Conservation (phyloP, 345 rosid genomes). For the Lepidium africanum region DNA sequence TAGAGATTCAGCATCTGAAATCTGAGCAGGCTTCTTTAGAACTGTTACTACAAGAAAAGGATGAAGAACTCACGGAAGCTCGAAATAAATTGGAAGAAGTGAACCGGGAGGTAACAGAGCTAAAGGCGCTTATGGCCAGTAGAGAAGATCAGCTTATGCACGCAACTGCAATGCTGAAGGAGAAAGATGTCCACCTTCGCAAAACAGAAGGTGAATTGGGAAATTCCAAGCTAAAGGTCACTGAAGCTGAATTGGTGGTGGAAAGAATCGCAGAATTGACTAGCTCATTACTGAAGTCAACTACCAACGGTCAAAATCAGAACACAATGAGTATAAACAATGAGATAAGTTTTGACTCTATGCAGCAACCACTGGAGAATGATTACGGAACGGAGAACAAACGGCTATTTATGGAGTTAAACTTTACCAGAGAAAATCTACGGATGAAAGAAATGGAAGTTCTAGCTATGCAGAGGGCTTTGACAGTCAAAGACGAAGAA, state of each 20-base stretch:
- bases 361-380: conserved; percentile 30
- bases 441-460: conserved; percentile 66
- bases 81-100: conserved; percentile 53
- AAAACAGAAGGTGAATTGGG: conserved; percentile 49
- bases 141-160: conserved; percentile 55
- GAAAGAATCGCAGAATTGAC: conserved; percentile 58
- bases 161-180: conserved; percentile 50
- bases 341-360: conserved; percentile 13
- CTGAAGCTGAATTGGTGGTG: conserved; percentile 69
- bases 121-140: conserved; percentile 46
- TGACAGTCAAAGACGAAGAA: conserved; percentile 57
- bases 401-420: conserved; percentile 59
- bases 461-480: conserved; percentile 50
- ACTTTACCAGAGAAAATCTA: conserved; percentile 45
- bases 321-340: conserved; percentile 14
- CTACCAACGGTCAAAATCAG: conserved; percentile 27
- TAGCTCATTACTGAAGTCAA: conserved; percentile 40
- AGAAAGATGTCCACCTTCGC: conserved; percentile 58
- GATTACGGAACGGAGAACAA: conserved; percentile 42
- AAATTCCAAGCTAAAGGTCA: conserved; percentile 36
- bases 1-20: conserved; percentile 73
- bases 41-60: conserved; percentile 54
- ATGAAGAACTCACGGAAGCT: conserved; percentile 46
- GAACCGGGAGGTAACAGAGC: conserved; percentile 47
- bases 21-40: conserved; percentile 67